These are phyloP conservation scores for Fusarium tuaranense DNA, from an alignment of 2,329 filamentous ascomycete species.

Conservation along the genomic window DNA sequence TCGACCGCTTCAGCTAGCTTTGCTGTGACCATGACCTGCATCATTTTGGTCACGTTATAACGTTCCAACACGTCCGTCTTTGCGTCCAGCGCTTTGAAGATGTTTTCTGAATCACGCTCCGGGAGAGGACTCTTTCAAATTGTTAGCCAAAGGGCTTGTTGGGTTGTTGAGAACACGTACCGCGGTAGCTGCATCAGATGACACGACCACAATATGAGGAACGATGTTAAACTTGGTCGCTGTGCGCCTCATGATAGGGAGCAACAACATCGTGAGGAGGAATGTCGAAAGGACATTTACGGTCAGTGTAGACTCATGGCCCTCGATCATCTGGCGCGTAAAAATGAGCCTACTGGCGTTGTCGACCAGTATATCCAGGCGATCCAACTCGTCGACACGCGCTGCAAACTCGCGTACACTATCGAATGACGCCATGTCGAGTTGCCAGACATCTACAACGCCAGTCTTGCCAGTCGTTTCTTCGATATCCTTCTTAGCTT, in stretches of 20 bases:
- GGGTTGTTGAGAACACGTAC: not conserved
- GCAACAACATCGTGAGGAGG: constrained; percentile 56
- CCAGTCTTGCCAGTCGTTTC: constrained; percentile 38
- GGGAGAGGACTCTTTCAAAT: constrained; percentile 46
- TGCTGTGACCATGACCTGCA: constrained; percentile 45
- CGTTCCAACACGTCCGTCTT: constrained; percentile 35
- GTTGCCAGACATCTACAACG: constrained; percentile 56
- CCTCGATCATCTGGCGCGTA: constrained; percentile 47
- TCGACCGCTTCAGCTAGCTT: constrained; percentile 51
- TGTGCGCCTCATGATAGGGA: constrained; percentile 56
- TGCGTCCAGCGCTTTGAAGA: constrained; percentile 50
- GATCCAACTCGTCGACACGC: constrained; percentile 45
- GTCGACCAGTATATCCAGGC: constrained; percentile 57
- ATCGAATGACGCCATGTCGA: constrained; percentile 57
- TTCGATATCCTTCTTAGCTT: constrained; percentile 53
- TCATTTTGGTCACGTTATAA: constrained; percentile 48
- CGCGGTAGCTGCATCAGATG: constrained; percentile 50
- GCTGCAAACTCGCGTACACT: constrained; percentile 52
- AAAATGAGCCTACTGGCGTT: constrained; percentile 51
- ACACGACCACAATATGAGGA: constrained; percentile 54
- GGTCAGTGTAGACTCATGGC: constrained; percentile 56
- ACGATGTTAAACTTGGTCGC: constrained; percentile 47
- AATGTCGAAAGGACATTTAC: constrained; percentile 62
- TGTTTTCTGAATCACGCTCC: constrained; percentile 45
- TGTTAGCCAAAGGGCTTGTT: not conserved